Conservation (phyloP, 495 filamentous ascomycete species). For the Lasiosphaeria miniovina region DNA sequence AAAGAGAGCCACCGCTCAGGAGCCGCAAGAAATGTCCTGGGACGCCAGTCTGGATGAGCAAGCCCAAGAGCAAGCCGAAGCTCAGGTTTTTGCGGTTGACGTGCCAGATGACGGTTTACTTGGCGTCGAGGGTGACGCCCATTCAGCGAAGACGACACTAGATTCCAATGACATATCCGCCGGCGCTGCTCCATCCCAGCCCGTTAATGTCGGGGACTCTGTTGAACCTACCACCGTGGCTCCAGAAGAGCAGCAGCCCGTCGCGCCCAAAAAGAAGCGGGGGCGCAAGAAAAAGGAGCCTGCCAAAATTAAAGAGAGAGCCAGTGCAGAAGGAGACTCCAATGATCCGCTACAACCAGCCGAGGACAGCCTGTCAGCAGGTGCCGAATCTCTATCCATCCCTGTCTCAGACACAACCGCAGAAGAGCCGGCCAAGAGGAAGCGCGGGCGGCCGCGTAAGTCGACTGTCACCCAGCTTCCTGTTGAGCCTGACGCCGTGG, state of each 20-base stretch:
- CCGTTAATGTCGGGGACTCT: not conserved
- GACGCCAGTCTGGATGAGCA: not conserved
- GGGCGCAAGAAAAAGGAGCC: conserved; percentile 22
- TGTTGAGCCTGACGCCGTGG: not conserved
- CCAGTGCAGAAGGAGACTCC: not conserved
- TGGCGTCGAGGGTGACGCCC: too few species aligned
- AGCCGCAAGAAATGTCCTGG: not conserved
- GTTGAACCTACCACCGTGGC: conserved; percentile 1
- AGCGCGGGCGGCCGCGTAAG: conserved; percentile 11
- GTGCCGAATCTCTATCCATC: not conserved
- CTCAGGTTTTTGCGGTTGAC: too few species aligned
- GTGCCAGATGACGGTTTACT: too few species aligned
- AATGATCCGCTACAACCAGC: not conserved
- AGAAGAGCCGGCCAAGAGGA: not conserved
- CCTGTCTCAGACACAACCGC: not conserved
- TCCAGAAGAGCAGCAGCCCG: conserved; percentile 8
- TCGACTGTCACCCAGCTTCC: conserved; percentile 2
- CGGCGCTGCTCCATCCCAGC: not conserved
- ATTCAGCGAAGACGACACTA: not conserved
- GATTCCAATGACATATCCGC: not conserved
- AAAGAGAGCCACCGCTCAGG: conserved; percentile 8
- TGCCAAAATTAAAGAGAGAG: not conserved
- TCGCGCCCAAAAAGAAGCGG: conserved; percentile 12
- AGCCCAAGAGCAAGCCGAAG: too few species aligned
- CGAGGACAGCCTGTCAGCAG: not conserved